Evolutionary conservation across 163 green algal genomes (phyloP).

Genomic region (Chlorella variabilis): DNA sequence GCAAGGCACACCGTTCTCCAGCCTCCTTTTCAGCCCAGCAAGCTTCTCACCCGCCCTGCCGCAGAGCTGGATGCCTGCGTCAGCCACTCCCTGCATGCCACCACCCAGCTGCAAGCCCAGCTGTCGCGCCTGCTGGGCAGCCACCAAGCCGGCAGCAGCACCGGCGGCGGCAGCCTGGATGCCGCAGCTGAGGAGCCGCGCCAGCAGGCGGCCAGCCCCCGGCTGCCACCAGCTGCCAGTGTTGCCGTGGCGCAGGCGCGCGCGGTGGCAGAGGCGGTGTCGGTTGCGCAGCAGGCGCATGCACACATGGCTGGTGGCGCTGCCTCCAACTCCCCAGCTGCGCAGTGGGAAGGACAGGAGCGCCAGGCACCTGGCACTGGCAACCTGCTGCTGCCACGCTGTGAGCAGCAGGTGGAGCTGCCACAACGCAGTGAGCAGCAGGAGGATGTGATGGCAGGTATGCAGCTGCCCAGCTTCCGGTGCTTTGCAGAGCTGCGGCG

Average conservation of each 20-base stretch:
- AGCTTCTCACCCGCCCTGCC: too few species aligned
- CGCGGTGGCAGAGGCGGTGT: conserved; percentile 18
- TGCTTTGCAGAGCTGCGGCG: conserved; percentile 23
- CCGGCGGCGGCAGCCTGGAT: not conserved
- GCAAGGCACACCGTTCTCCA: too few species aligned
- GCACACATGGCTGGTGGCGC: too few species aligned
- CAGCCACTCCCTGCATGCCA: conserved; percentile 16
- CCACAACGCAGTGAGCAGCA: too few species aligned
- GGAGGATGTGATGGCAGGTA: not conserved
- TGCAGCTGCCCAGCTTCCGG: conserved; percentile 18
- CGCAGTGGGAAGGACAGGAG: not conserved
- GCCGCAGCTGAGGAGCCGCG: not conserved
- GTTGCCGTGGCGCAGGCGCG: conserved; percentile 11
- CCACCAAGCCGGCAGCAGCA: not conserved
- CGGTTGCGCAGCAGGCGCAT: conserved; percentile 9
- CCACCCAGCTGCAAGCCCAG: conserved; percentile 21
- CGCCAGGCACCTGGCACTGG: not conserved
- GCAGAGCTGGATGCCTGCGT: conserved; percentile 37
- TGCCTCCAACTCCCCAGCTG: not conserved
- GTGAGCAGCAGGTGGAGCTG: not conserved
- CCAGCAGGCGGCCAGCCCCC: not conserved
- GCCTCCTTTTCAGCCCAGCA: too few species aligned
- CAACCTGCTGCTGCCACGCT: not conserved
- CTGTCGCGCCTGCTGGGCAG: conserved; percentile 6
- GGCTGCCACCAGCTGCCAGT: not conserved